Conservation (phyloP, 108 stramenopile genomes). For the Stephanodiscus minutulus region DNA sequence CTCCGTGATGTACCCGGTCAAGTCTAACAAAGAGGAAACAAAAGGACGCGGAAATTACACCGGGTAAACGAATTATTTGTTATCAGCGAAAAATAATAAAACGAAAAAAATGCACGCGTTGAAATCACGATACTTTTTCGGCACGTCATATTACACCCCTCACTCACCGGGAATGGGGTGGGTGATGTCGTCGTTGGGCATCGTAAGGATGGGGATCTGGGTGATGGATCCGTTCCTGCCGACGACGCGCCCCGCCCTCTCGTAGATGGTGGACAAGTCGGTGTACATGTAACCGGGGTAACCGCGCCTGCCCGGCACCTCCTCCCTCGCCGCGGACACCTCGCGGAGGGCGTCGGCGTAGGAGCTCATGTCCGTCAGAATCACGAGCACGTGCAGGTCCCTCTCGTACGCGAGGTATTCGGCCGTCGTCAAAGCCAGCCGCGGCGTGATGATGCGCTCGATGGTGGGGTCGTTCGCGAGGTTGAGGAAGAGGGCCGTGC, state of each 20-base stretch:
- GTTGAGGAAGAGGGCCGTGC: constrained; percentile 98
- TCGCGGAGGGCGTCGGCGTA: constrained; percentile 99
- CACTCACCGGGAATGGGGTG: constrained; percentile 96
- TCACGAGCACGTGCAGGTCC: constrained; percentile 98
- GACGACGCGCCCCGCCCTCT: constrained; percentile 98
- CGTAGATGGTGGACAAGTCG: constrained; percentile 99
- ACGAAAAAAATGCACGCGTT: neutral
- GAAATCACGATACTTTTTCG: neutral
- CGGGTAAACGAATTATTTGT: neutral
- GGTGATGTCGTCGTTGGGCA: constrained; percentile 99
- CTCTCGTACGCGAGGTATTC: constrained; percentile 99
- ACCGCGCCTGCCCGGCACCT: constrained; percentile 99
- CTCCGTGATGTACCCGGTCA: constrained; percentile 99
- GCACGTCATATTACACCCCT: constrained; percentile 12
- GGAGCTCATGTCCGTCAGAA: constrained; percentile 99
- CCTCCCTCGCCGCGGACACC: constrained; percentile 98
- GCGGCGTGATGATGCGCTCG: constrained; percentile 99
- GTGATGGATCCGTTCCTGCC: constrained; percentile 99
- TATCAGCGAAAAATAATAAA: neutral
- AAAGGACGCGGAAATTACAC: neutral
- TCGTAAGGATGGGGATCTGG: constrained; percentile 99
- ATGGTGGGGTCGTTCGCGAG: constrained; percentile 99
- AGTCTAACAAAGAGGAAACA: constrained; percentile 34
- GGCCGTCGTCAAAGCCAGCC: constrained; percentile 97
- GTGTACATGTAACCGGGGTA: constrained; percentile 99